phyloP scores from a whole-genome alignment of 371 early-diverging fungal species.

The Mortierella sp. region DNA sequence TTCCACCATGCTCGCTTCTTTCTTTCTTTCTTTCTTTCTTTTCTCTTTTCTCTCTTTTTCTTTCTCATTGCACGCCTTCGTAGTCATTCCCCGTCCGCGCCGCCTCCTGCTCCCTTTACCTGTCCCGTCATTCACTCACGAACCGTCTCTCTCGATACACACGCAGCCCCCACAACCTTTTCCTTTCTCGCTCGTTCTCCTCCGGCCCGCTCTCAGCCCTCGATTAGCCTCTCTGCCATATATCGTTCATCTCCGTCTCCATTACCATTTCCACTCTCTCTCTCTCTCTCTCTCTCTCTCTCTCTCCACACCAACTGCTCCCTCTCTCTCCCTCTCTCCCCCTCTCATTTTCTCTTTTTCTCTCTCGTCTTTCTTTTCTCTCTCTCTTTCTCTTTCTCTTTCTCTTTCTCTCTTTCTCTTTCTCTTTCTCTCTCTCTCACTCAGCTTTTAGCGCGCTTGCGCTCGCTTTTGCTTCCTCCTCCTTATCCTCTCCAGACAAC shows the following conservation, averaged over 20 bases:
- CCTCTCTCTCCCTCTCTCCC: not conserved
- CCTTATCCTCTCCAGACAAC: not conserved
- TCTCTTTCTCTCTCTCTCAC: not conserved
- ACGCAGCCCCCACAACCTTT: not conserved
- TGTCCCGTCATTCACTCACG: constrained; percentile 1
- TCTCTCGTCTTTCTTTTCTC: not conserved
- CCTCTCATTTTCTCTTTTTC: not conserved
- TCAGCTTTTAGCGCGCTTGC: no score
- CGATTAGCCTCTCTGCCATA: not conserved
- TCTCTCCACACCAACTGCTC: not conserved
- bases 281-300: not conserved
- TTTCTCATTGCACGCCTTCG: not conserved
- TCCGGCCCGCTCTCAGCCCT: not conserved
- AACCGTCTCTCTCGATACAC: no score
- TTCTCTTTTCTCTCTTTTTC: not conserved
- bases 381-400: not conserved
- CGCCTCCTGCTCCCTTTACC: no score
- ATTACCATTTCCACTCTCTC: constrained; percentile 4
- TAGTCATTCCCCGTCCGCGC: not conserved
- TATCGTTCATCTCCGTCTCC: not conserved
- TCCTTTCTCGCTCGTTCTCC: not conserved
- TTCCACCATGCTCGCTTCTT: not conserved
- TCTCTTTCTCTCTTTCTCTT: constrained; percentile 5
- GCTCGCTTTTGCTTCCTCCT: not conserved
- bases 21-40: not conserved